phyloP scores from a whole-genome alignment of 768 basidiomycete genomes.

The Lactarius sanguifluus region DNA sequence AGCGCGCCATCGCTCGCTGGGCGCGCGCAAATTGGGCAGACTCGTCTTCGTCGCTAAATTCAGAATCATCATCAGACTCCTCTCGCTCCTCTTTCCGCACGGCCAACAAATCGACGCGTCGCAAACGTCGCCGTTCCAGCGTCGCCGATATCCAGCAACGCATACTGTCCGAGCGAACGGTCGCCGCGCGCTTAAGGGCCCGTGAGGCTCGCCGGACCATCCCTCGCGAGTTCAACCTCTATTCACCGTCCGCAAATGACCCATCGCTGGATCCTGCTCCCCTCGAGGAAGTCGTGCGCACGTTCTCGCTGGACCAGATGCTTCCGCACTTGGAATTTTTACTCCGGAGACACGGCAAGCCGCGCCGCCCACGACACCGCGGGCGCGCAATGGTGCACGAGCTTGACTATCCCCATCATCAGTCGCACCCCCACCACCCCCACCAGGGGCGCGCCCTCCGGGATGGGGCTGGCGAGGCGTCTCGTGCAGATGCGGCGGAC shows the following conservation, averaged over 20 bases:
- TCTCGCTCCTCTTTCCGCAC: constrained; percentile 41
- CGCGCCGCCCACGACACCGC: constrained; percentile 26
- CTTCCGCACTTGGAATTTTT: constrained; percentile 26
- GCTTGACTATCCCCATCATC: constrained; percentile 3
- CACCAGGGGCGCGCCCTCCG: not conserved
- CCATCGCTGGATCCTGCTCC: constrained; percentile 9
- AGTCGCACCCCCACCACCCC: not conserved
- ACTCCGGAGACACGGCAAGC: constrained; percentile 27
- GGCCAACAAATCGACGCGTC: constrained; percentile 39
- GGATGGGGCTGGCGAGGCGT: not conserved
- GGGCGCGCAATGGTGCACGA: constrained; percentile 8
- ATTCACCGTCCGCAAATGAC: constrained; percentile 48
- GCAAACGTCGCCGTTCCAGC: constrained; percentile 49
- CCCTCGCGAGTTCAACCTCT: constrained; percentile 65
- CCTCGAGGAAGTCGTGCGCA: constrained; percentile 26
- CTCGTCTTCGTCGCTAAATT: constrained; percentile 44
- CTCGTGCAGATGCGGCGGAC: not conserved
- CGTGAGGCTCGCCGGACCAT: constrained; percentile 58
- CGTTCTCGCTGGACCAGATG: constrained; percentile 28
- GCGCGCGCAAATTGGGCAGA: constrained; percentile 48
- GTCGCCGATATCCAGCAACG: constrained; percentile 50
- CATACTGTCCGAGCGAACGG: constrained; percentile 55
- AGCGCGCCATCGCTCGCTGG: constrained; percentile 72
- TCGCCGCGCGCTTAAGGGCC: constrained; percentile 63
- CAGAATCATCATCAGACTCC: constrained; percentile 44